phyloP scores from a whole-genome alignment of 148 eudicot species.

The Arctostaphylos glauca region DNA sequence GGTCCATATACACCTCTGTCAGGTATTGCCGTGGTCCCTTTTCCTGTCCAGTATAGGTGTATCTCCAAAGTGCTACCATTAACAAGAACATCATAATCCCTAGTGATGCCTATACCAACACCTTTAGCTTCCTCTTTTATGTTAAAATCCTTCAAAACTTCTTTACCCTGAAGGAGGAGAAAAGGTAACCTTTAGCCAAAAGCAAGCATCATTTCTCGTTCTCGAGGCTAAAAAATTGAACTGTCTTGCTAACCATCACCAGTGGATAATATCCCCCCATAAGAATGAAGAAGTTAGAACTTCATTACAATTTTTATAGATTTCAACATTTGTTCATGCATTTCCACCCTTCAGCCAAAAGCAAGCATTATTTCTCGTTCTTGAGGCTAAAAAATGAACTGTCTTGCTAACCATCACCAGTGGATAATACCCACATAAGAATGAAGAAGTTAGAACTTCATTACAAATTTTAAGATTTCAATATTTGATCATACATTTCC shows the following conservation, averaged over 20 bases:
- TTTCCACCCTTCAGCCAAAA: background rate
- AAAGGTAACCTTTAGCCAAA: background rate
- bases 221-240: background rate
- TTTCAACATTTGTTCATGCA: background rate
- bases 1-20: conserved; percentile 51
- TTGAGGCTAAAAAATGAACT: background rate
- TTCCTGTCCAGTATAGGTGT: conserved; percentile 49
- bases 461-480: background rate
- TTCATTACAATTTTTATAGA: background rate
- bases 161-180: conserved; percentile 28
- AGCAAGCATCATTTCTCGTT: background rate
- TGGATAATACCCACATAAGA: background rate
- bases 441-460: background rate
- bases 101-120: conserved; percentile 26
- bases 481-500: too few relatives aligned
- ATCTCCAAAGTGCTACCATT: conserved; percentile 42
- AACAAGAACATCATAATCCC: conserved; percentile 22
- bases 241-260: background rate
- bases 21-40: conserved; percentile 47
- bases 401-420: background rate
- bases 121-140: conserved; percentile 35
- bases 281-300: background rate
- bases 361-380: background rate
- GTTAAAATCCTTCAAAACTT: conserved; percentile 33
- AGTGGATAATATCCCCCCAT: too few relatives aligned